Base-by-base conservation (phyloP, 2,329 filamentous ascomycete species). In the Drechslerella dactyloides region DNA sequence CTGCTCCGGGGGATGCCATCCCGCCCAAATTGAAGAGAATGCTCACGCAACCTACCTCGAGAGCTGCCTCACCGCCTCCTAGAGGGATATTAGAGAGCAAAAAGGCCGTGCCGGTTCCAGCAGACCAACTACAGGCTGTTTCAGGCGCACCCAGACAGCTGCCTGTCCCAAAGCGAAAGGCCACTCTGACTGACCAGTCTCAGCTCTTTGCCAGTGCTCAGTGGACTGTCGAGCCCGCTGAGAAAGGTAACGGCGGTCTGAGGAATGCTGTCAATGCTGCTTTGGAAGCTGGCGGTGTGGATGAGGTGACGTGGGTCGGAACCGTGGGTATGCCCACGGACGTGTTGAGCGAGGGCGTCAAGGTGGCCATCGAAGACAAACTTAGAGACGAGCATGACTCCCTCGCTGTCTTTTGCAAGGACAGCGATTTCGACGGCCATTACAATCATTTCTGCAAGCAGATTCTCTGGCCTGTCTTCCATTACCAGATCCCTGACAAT, bases 381-480 rank as follows among this genome's bases (percentile, higher is more conserved):
- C 81, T 97, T 7, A 87, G 90, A 54, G 89, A 88, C 24, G 90
- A 96, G 78, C 88, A 90, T 78, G 87, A 94, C 75, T 92, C 91
- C 76, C 80, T 96, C 75, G 87, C 90, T 1, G 92, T 97, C 35
- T 96, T 89, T 79, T 89, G 90, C 79, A 90, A 87, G 72, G 93
- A 97, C 81, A 91, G 89, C 78, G 93, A 97, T 80, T 92, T 97
- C 78, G 90, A 97, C 77, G 92, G 93, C 0, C 93, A 96, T 80
- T 97, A 97, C 78, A 87, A 89, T 11, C 93, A 97, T 80, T 97
- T 94, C 79, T 97, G 93, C 87, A 97, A 97, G 82, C 91, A 93
- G 78, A 96, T 97, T 62, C 84, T 97, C 5, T 97, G 93, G 93
- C 93, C 93, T 0, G 93, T 97, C 70, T 96, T 97, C 80, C 93